These are phyloP conservation scores for Ulota crispa DNA, from an alignment of 225 moss, liverwort and hornwort species.

Conservation along the genomic window DNA sequence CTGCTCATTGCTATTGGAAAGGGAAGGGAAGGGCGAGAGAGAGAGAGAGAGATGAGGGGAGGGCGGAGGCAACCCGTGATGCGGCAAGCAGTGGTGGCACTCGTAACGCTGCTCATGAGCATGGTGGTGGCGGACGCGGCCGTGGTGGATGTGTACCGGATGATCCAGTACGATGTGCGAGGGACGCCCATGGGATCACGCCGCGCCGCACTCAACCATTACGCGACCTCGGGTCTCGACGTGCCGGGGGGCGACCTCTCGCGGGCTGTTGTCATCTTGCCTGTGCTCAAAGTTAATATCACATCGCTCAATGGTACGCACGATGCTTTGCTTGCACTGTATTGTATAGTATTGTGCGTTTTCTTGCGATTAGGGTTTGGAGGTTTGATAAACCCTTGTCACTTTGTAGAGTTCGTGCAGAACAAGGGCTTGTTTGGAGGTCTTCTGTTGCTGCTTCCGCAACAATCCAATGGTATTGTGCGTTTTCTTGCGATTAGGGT, in stretches of 20 bases:
- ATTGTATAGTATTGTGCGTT: background rate
- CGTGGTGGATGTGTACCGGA: constrained; percentile 91
- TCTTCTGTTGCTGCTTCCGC: constrained; percentile 84
- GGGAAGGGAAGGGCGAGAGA: too few relatives aligned
- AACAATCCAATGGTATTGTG: constrained; percentile 46
- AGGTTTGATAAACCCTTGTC: constrained; percentile 22
- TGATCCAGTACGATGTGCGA: constrained; percentile 92
- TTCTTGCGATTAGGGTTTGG: constrained; percentile 26
- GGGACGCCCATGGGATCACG: constrained; percentile 87
- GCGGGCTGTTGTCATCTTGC: constrained; percentile 85
- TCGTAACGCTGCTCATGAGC: constrained; percentile 67
- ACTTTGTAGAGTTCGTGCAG: constrained; percentile 71
- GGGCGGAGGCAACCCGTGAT: constrained; percentile 44
- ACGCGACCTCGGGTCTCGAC: constrained; percentile 73
- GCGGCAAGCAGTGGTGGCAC: constrained; percentile 56
- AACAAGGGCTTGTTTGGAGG: constrained; percentile 80
- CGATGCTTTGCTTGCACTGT: background rate
- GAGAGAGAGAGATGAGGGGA: constrained; percentile 36
- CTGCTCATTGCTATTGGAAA: background rate
- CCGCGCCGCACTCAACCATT: constrained; percentile 79
- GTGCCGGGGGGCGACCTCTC: constrained; percentile 84
- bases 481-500: constrained; percentile 15
- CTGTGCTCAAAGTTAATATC: constrained; percentile 69
- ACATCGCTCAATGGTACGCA: constrained; percentile 69
- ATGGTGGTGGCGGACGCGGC: constrained; percentile 76